A percentile compares a stretch with the other conserved stretches of the same genome.
Evolutionary conservation across 192 early-diverging fungal species (phyloP).

Genomic region (Backusella parvicylindrica): DNA sequence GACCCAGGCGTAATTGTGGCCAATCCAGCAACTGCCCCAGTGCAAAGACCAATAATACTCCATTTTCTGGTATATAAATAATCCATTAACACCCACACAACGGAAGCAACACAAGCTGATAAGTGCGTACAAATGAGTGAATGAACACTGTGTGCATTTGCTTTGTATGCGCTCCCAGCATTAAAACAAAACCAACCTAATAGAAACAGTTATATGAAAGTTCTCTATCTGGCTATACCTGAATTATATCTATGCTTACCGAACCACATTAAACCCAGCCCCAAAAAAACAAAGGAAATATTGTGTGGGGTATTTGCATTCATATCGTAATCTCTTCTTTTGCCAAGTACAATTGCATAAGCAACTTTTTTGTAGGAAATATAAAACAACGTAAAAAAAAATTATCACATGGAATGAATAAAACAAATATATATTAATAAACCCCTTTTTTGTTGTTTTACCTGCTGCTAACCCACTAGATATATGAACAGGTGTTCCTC

Average conservation of each 20-base stretch:
- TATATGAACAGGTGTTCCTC: constrained; percentile 80
- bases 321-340: constrained; percentile 64
- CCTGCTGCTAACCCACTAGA: constrained; percentile 71
- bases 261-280: constrained; percentile 80
- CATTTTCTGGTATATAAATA: constrained; percentile 65
- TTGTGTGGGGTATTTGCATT: constrained; percentile 76
- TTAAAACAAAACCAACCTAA: constrained; percentile 87
- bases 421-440: not conserved
- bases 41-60: constrained; percentile 83
- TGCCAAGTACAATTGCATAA: constrained; percentile 76
- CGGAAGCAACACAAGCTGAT: constrained; percentile 61
- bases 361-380: constrained; percentile 45
- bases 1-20: constrained; percentile 85
- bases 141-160: constrained; percentile 67
- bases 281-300: constrained; percentile 77
- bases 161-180: constrained; percentile 66
- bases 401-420: not conserved
- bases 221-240: not conserved
- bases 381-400: not conserved
- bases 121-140: constrained; percentile 77
- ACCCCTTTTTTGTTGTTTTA: not conserved
- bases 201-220: not conserved
- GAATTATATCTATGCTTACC: constrained; percentile 68
- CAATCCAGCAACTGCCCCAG: constrained; percentile 84
- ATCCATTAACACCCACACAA: constrained; percentile 73